Conservation (phyloP, 805 yeast species). For the Komagataella mondaviorum region DNA sequence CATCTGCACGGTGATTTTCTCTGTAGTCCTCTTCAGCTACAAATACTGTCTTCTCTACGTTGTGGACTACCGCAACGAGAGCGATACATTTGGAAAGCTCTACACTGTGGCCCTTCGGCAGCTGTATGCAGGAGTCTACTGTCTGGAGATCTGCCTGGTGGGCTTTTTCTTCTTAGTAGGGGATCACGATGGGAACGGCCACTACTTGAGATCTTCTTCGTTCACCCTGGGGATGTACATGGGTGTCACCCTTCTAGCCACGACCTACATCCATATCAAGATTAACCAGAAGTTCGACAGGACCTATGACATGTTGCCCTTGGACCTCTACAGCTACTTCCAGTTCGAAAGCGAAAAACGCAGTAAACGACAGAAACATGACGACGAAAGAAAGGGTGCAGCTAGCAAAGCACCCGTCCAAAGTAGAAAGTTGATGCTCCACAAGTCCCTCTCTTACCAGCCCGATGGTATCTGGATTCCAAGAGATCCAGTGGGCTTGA, state of each 20-base stretch:
- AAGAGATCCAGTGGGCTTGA: conserved; percentile 11
- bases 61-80: conserved; percentile 32
- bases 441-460: conserved; percentile 12
- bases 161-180: conserved; percentile 61
- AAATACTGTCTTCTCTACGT: conserved; percentile 55
- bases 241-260: conserved; percentile 33
- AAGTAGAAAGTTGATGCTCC: conserved; percentile 5
- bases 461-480: conserved; percentile 14
- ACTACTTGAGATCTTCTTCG: conserved; percentile 19
- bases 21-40: conserved; percentile 46
- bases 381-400: conserved; percentile 2
- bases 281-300: conserved; percentile 29
- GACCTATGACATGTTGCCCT: conserved; percentile 23
- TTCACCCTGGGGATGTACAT: conserved; percentile 35
- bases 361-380: background rate
- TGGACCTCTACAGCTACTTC: conserved; percentile 6
- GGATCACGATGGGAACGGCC: conserved; percentile 24
- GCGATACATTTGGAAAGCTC: conserved; percentile 57
- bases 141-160: conserved; percentile 62
- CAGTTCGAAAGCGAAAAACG: background rate
- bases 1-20: conserved; percentile 42
- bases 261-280: conserved; percentile 43
- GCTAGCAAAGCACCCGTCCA: background rate
- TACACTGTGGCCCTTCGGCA: conserved; percentile 70
- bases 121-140: conserved; percentile 69